Conservation (phyloP, 768 basidiomycete genomes). For the Tulasnella sp. region DNA sequence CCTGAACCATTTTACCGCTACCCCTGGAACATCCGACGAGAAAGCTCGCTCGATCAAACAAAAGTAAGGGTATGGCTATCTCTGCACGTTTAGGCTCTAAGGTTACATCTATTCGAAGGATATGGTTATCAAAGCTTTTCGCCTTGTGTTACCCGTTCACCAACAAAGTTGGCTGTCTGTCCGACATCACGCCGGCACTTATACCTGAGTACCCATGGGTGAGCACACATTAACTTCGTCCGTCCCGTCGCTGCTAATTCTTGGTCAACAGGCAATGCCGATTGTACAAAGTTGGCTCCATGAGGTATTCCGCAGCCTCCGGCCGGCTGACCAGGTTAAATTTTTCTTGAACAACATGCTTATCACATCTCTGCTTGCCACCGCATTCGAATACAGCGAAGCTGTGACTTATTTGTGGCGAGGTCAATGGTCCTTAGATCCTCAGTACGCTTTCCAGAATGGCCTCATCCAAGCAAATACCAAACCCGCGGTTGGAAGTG, state of each 20-base stretch:
- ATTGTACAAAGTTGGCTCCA: conserved; percentile 7
- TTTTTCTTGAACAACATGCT: neutral
- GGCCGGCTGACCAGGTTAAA: neutral
- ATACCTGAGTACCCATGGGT: conserved; percentile 6
- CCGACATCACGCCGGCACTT: neutral
- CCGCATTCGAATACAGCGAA: neutral
- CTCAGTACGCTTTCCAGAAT: neutral
- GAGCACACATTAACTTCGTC: neutral
- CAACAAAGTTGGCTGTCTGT: neutral
- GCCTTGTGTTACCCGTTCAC: neutral
- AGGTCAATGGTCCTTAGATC: neutral
- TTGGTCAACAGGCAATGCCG: neutral
- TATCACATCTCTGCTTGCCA: neutral
- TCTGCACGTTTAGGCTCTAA: too few species aligned
- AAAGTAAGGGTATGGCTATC: neutral
- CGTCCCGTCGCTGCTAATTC: too few species aligned
- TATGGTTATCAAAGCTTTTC: neutral
- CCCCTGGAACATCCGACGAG: neutral
- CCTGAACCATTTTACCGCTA: neutral
- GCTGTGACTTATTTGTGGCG: neutral
- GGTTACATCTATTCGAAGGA: neutral
- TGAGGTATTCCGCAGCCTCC: neutral
- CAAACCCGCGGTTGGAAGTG: neutral
- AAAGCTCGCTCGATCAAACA: neutral
- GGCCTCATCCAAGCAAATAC: neutral